These are phyloP conservation scores for Sporothrix humicola DNA, from an alignment of 2,329 filamentous ascomycete species.

Conservation along the genomic window DNA sequence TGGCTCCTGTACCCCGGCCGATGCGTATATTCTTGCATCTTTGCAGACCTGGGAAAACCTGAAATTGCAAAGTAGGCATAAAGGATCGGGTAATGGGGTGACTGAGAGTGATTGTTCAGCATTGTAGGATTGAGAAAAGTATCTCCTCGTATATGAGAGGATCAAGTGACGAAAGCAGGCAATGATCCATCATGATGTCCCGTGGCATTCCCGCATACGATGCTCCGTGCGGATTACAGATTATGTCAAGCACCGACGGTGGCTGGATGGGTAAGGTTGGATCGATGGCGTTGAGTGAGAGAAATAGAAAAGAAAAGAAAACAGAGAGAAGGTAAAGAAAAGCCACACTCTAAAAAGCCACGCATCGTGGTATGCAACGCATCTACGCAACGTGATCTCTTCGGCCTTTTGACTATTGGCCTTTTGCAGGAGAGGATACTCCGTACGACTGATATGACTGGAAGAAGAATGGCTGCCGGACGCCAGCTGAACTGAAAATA, in stretches of 20 bases:
- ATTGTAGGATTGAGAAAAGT: not conserved
- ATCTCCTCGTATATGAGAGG: not conserved
- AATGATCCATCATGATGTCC: no score
- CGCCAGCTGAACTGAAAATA: not conserved
- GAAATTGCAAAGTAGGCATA: no score
- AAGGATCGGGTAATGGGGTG: no score
- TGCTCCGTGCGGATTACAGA: no score
- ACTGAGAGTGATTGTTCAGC: not conserved
- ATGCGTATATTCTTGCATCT: not conserved
- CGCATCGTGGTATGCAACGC: not conserved
- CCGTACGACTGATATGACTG: not conserved
- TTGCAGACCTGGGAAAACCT: not conserved
- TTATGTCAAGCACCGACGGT: not conserved
- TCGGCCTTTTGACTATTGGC: not conserved
- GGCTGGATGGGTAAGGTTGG: not conserved
- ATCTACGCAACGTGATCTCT: not conserved
- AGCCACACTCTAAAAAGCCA: not conserved
- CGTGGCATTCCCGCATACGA: no score
- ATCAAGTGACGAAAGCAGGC: not conserved
- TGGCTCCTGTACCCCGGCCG: not conserved
- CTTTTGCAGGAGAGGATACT: not conserved
- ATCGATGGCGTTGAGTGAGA: not conserved
- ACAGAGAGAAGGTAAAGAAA: not conserved
- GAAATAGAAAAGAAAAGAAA: not conserved
- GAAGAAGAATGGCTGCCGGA: not conserved